Evolutionary conservation across 176 grass and related monocot species (phyloP).

Genomic region (Ananas comosus): DNA sequence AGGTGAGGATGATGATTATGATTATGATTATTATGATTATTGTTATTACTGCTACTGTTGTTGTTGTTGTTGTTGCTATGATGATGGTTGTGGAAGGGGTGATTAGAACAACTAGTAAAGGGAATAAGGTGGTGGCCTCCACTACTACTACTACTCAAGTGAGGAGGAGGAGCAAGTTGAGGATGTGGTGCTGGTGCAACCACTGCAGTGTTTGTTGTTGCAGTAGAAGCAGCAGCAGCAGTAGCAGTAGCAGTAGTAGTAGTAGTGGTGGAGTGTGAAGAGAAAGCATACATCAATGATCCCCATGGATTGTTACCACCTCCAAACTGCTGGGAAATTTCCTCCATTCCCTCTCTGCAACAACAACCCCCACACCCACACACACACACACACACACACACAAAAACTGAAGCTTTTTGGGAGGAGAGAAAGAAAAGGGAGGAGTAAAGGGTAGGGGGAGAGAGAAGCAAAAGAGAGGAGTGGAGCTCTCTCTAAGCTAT

Average conservation of each 20-base stretch:
- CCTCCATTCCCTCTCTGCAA: conserved; percentile 55
- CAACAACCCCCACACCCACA: background rate
- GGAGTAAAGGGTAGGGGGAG: conserved; percentile 15
- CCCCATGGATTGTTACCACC: conserved; percentile 35
- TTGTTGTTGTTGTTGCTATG: conserved; percentile 38
- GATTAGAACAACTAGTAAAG: background rate
- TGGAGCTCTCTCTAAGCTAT: conserved; percentile 40
- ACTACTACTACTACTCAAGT: background rate
- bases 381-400: too few relatives aligned
- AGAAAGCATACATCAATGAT: conserved; percentile 32
- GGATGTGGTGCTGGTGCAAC: conserved; percentile 31
- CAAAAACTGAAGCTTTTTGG: conserved; percentile 39
- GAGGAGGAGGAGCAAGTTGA: background rate
- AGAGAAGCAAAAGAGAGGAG: conserved; percentile 18
- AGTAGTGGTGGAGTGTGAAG: conserved; percentile 7
- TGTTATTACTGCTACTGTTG: conserved; percentile 3
- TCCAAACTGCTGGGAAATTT: conserved; percentile 69
- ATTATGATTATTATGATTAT: conserved; percentile 32
- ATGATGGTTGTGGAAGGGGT: conserved; percentile 40
- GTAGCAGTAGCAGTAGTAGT: conserved; percentile 10
- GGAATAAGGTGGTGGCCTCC: too few relatives aligned
- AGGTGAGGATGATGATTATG: conserved; percentile 30
- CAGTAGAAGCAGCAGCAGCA: conserved; percentile 13
- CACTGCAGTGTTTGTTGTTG: conserved; percentile 36
- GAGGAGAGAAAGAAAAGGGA: conserved; percentile 53